Conservation (phyloP, 257 asterid species). For the Petunia axillaris region DNA sequence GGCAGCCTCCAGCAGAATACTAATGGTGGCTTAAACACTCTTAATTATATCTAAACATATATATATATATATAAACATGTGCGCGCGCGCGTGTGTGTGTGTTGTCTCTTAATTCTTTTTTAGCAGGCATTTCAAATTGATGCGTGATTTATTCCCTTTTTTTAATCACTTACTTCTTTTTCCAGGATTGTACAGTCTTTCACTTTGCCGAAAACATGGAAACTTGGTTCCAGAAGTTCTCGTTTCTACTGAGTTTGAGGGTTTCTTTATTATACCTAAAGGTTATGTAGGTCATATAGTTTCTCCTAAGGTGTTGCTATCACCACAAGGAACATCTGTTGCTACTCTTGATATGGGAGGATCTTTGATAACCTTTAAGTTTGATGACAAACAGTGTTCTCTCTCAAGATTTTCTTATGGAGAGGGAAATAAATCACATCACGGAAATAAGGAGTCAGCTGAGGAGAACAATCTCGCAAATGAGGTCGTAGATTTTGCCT, state of each 20-base stretch:
- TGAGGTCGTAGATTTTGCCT: slow-evolving; percentile 73
- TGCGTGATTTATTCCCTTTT: neutral
- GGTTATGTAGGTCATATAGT: slow-evolving; percentile 49
- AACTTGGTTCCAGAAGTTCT: slow-evolving; percentile 59
- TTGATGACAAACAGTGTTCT: slow-evolving; percentile 58
- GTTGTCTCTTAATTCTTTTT: neutral
- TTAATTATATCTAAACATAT: slow-evolving; percentile 11
- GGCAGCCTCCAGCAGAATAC: slow-evolving; percentile 44
- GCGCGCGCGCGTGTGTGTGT: neutral
- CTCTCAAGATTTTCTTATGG: slow-evolving; percentile 47
- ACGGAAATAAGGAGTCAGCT: slow-evolving; percentile 40
- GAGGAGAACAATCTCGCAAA: slow-evolving; percentile 40
- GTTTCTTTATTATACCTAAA: slow-evolving; percentile 54
- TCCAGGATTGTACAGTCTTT: slow-evolving; percentile 65
- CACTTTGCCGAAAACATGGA: slow-evolving; percentile 67
- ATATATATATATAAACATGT: neutral
- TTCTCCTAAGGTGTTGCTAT: slow-evolving; percentile 76
- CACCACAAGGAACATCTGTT: slow-evolving; percentile 66
- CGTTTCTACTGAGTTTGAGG: slow-evolving; percentile 58
- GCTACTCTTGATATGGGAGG: slow-evolving; percentile 80
- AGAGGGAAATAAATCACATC: slow-evolving; percentile 40
- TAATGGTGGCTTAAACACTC: slow-evolving; percentile 53
- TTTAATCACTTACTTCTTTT: slow-evolving; percentile 30
- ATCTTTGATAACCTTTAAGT: slow-evolving; percentile 60
- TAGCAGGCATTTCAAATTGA: slow-evolving; percentile 5